Evolutionary conservation across 164 flowering plant genomes (phyloP), one percentile per base, ranked within the genome.

Genomic region (Chimonanthus praecox): DNA sequence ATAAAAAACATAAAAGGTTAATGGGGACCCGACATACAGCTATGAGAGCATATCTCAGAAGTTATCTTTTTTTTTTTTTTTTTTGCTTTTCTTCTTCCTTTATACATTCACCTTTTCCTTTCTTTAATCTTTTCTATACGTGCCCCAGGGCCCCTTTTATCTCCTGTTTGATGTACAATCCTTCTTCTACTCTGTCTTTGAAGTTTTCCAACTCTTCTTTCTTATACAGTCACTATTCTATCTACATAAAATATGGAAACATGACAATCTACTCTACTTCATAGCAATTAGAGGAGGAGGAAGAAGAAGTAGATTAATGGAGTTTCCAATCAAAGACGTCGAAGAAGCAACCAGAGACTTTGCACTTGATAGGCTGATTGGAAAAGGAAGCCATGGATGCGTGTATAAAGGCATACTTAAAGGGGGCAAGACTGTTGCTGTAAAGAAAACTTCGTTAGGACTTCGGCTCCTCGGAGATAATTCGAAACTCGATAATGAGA

Each of bases 301-400:
- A 61, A 33, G 47, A 47, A 10, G 74, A 47, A 7, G 18, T 4
- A 10, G 54, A 33, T 49, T 48, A 33, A 47, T 51, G 20, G 80
- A 75, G 33, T 89, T 84, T 33, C 76, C 76, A 13, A 83, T 83
- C 63, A 73, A 76, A 72, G 86, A 88, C 43, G 81, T 91, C n/a
- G 80, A 79, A 68, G 68, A 54, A 11, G 92, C 97, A 15, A 91
- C 97, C 0, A 64, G 83, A 1, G 74, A 79, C 72, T 92, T 90
- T 84, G 83, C 88, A 5, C 73, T 84, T 0, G 73, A 88, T 3
- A 58, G 71, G 3, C 75, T 90, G 46, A 74, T 92, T 0, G 97
- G 97, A 10, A 90, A 83, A 88, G 97, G 97, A 66, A 90, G 94
- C 88, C 92, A 91, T 78, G 94, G 94, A 51, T 78, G 80, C 49